Evolutionary conservation across 148 eudicot species (phyloP).

Genomic region (Camellia lanceoleosa): DNA sequence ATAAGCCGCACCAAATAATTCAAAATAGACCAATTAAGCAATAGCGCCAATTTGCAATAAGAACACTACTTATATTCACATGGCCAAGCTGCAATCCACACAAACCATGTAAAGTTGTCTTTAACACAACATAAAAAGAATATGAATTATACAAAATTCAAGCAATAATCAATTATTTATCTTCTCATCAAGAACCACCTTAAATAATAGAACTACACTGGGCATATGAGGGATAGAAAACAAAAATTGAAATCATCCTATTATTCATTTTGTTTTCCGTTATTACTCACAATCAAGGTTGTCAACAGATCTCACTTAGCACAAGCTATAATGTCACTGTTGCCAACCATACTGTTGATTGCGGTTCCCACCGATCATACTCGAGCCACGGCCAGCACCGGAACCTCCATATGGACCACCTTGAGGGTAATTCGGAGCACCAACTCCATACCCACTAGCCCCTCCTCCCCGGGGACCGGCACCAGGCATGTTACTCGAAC

Average conservation of each 20-base stretch:
- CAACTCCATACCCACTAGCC: constrained; percentile 49
- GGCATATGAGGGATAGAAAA: too few species aligned
- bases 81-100: too few species aligned
- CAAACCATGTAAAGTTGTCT: too few species aligned
- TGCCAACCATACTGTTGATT: constrained; percentile 60
- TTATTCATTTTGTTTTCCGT: background rate
- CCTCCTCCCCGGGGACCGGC: constrained; percentile 58
- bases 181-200: too few species aligned
- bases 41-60: too few species aligned
- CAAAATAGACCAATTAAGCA: too few species aligned
- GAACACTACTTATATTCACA: too few species aligned
- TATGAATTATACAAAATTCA: too few species aligned
- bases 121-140: too few species aligned
- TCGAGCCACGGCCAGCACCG: constrained; percentile 51
- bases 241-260: background rate
- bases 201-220: too few species aligned
- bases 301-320: background rate
- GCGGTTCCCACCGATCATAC: constrained; percentile 44
- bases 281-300: background rate
- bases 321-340: constrained; percentile 17
- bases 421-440: constrained; percentile 41
- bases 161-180: too few species aligned
- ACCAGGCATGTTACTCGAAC: constrained; percentile 44
- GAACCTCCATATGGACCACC: constrained; percentile 51
- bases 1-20: too few species aligned